A percentile compares a stretch with the other conserved stretches of the same genome.
phyloP scores from a whole-genome alignment of 106 monocot genomes.

The Dactylorhiza incarnata region DNA sequence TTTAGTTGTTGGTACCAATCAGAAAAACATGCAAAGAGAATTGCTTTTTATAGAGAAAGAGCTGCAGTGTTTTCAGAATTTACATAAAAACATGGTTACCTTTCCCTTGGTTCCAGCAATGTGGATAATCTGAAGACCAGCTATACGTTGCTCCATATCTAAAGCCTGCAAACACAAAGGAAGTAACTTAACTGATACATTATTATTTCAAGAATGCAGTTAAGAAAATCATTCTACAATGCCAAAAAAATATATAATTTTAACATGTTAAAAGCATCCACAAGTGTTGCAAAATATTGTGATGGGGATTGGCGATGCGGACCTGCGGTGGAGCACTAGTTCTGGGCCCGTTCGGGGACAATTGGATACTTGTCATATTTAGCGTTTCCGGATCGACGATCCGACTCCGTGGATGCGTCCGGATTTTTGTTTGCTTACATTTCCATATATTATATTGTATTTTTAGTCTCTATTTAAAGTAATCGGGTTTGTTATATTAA shows the following conservation, averaged over 20 bases:
- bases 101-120: conserved; percentile 78
- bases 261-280: background rate
- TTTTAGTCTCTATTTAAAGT: too few relatives aligned
- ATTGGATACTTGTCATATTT: too few relatives aligned
- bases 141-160: conserved; percentile 37
- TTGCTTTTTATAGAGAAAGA: background rate
- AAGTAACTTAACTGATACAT: conserved; percentile 1
- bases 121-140: conserved; percentile 53
- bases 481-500: too few relatives aligned
- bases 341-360: too few relatives aligned
- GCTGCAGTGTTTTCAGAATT: background rate
- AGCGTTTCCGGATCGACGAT: too few relatives aligned
- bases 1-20: background rate
- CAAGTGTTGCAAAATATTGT: background rate
- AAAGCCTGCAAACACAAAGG: conserved; percentile 22
- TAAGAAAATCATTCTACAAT: background rate
- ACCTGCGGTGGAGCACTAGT: too few relatives aligned
- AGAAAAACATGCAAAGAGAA: conserved; percentile 3
- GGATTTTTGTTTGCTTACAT: too few relatives aligned
- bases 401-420: too few relatives aligned
- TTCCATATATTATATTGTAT: too few relatives aligned
- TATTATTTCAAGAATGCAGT: background rate
- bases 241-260: background rate
- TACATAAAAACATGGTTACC: conserved; percentile 18
- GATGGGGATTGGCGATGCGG: background rate